Base-by-base conservation (phyloP, 768 basidiomycete genomes). In the Suillus luteus region DNA sequence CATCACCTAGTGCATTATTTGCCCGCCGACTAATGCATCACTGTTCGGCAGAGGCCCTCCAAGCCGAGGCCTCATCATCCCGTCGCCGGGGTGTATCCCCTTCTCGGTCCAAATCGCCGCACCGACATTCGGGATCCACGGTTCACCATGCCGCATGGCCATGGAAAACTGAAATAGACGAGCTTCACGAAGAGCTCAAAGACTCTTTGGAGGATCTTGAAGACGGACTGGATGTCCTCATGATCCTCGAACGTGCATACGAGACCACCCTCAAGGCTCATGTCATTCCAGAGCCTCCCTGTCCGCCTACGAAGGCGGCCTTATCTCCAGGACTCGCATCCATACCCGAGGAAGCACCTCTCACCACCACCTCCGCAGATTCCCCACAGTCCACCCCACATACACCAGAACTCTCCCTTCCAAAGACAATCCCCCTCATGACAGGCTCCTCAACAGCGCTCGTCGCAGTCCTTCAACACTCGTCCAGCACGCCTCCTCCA, bases 11-110 rank as follows among this genome's bases (percentile, higher is more conserved):
- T 58, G 83, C 89, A 0, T 79, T 90, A 6, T 91, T 91, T 65
- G 91, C 92, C 2, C 81, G 88, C 22, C 82, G 92, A 40, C 80
- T 96, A 37, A 96, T 96, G 90, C 93, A 96, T 72, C 91, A 85
- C 65, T 92, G 89, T 67, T 86, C 90, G 1, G 83, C 84, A 17
- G 89, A 91, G 69, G 78, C 75, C 0, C 61, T 67, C 2, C 67
- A 73, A 5, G 66, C 60, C 0, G 66, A 71, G 33, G 27, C 59
- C 9, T 48, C 55, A 27, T 12, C 55, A 24, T 58, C 66, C 5
- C 67, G 41, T 24, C 65, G 62, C 15, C 69, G 75, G 10, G 72
- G 71, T 48, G 63, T 49, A 24, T 77, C 85, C 69, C 68, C 81
- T 74, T 71, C 78, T 77, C 70, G 72, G 65, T 75, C 75, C 31